Evolutionary conservation across 495 filamentous ascomycete genomes (phyloP).

Genomic region (Copromyces sp.): DNA sequence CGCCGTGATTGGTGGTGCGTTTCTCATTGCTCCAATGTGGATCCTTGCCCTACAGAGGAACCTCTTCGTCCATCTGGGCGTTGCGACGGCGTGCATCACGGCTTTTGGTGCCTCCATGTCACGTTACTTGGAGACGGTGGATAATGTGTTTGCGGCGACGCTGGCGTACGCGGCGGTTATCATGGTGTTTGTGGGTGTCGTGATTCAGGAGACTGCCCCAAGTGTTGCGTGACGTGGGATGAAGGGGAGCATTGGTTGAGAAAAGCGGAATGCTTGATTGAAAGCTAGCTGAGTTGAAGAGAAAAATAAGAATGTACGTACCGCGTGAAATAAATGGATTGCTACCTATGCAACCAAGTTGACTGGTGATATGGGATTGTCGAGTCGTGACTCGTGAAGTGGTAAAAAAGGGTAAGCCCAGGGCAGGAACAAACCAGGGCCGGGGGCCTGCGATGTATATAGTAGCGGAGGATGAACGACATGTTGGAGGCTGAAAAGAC

Average conservation of each 20-base stretch:
- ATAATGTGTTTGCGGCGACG: neutral
- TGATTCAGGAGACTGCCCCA: neutral
- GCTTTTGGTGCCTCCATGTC: neutral
- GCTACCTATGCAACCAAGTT: no score
- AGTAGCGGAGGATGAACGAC: no score
- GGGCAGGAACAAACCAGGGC: no score
- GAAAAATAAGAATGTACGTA: no score
- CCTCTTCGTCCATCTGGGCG: neutral
- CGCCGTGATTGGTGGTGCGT: neutral
- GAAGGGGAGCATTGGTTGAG: neutral
- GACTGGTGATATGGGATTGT: no score
- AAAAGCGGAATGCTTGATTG: neutral
- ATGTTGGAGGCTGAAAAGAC: no score
- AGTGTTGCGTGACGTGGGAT: neutral
- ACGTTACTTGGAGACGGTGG: neutral
- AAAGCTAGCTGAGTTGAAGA: neutral
- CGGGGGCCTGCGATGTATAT: no score
- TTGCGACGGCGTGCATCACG: neutral
- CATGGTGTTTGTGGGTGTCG: neutral
- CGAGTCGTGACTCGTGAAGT: no score
- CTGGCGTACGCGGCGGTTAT: neutral
- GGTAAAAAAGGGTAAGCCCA: no score
- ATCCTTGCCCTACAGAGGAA: neutral
- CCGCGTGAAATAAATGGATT: no score
- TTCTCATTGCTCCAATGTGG: neutral